Conservation (phyloP, 768 basidiomycete species). For the Atractiella rhizophila region DNA sequence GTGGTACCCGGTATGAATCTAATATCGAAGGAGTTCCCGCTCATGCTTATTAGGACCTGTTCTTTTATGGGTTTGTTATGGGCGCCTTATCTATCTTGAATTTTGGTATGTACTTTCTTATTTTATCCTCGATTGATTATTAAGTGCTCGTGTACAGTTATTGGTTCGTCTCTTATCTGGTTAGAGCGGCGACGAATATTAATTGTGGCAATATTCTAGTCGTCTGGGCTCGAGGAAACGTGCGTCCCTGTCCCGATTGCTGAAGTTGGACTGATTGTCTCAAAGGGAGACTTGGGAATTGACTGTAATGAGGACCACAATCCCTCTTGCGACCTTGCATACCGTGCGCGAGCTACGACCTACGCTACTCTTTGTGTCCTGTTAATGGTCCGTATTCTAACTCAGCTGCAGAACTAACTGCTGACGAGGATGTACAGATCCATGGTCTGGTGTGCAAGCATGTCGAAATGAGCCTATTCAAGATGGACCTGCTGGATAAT, state of each 20-base stretch:
- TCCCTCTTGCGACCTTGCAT: conserved; percentile 19
- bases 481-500: conserved; percentile 20
- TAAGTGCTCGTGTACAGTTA: background rate
- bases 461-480: conserved; percentile 18
- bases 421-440: conserved; percentile 11
- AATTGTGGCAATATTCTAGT: conserved; percentile 3
- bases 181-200: conserved; percentile 21
- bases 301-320: conserved; percentile 20
- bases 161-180: conserved; percentile 16
- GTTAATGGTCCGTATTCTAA: conserved; percentile 9
- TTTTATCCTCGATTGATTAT: background rate
- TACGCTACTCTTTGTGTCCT: conserved; percentile 22
- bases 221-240: too few species aligned
- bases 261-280: background rate
- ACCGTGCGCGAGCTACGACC: conserved; percentile 21
- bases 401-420: background rate
- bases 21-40: conserved; percentile 12
- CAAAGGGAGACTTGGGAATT: conserved; percentile 16
- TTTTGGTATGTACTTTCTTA: too few species aligned
- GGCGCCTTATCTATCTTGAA: conserved; percentile 1
- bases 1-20: too few species aligned
- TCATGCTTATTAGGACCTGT: conserved; percentile 21
- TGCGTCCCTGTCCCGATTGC: too few species aligned
- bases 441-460: conserved; percentile 22
- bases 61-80: conserved; percentile 22